Evolutionary conservation across 257 asterid species (phyloP).

Genomic region (Capsicum pubescens): DNA sequence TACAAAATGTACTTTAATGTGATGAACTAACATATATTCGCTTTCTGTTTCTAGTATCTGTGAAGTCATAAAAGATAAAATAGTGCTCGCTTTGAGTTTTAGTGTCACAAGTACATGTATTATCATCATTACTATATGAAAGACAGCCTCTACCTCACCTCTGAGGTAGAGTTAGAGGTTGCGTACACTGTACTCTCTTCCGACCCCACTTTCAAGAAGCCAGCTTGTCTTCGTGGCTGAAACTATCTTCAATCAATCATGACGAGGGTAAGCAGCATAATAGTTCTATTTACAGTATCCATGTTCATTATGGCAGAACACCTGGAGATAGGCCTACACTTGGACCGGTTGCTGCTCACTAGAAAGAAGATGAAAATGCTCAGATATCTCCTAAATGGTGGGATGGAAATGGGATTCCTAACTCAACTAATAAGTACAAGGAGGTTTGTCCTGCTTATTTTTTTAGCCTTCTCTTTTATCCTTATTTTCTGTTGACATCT

Average conservation of each 20-base stretch:
- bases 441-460: constrained; percentile 54
- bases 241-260: constrained; percentile 47
- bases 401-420: constrained; percentile 97
- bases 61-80: no score
- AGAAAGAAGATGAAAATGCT: constrained; percentile 70
- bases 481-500: background rate
- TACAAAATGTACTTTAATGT: no score
- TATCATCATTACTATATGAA: no score
- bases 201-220: no score
- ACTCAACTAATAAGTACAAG: constrained; percentile 91
- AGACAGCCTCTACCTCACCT: no score
- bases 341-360: constrained; percentile 94
- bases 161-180: no score
- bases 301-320: constrained; percentile 40
- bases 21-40: no score
- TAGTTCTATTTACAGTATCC: constrained; percentile 36
- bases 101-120: no score
- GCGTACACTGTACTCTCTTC: no score
- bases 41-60: no score
- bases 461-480: background rate
- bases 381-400: constrained; percentile 74
- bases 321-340: constrained; percentile 86
- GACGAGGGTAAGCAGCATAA: constrained; percentile 36
- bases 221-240: constrained; percentile 69
- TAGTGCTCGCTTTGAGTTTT: no score